Evolutionary conservation across 176 grass and related monocot genomes (phyloP).

Genomic region (Zizania latifolia): DNA sequence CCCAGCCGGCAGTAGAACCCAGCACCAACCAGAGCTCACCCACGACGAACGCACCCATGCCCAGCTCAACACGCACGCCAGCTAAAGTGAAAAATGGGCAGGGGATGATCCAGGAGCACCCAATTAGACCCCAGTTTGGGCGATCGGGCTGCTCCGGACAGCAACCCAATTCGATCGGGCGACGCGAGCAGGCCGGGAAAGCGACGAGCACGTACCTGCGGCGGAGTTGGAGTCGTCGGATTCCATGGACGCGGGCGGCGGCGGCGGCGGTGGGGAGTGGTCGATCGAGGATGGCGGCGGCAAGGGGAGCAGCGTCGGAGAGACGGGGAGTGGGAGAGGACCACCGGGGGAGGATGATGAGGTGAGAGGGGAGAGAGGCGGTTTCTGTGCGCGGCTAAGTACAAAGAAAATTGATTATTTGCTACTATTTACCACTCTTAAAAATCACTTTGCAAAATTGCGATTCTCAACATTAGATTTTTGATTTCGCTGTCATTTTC

Average conservation of each 20-base stretch:
- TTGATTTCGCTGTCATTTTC: too few relatives aligned
- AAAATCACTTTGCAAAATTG: too few relatives aligned
- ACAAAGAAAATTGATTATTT: too few relatives aligned
- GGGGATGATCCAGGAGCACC: neutral
- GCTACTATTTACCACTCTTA: too few relatives aligned
- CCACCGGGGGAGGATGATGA: neutral
- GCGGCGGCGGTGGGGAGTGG: neutral
- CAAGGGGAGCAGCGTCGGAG: neutral
- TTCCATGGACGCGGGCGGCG: constrained; percentile 20
- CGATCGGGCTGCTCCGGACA: constrained; percentile 11
- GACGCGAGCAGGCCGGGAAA: neutral
- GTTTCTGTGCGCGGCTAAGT: neutral
- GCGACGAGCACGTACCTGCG: constrained; percentile 24
- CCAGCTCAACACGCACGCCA: neutral
- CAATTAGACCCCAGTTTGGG: neutral
- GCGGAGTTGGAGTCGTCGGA: constrained; percentile 3
- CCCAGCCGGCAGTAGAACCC: neutral
- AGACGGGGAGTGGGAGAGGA: neutral
- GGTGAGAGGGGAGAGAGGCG: neutral
- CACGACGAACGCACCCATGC: neutral
- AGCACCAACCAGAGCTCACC: neutral
- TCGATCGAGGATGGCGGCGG: neutral
- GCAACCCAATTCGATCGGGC: constrained; percentile 9
- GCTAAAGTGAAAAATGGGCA: neutral
- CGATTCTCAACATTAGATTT: too few relatives aligned